phyloP scores from a whole-genome alignment of 495 filamentous ascomycete genomes.

The Xylaria telfairii region DNA sequence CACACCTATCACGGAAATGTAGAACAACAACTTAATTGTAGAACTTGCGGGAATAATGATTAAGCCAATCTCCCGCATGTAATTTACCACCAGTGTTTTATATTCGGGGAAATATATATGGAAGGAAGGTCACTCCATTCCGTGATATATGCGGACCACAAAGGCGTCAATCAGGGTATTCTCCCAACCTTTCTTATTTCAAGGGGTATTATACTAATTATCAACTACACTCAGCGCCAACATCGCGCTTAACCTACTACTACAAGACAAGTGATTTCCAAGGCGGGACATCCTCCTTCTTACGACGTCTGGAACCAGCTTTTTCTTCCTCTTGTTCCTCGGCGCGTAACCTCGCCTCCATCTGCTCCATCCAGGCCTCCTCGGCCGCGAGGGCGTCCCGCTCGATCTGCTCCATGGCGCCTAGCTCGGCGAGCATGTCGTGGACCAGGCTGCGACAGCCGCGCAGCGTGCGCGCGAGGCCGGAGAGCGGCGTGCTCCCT shows the following conservation, averaged over 20 bases:
- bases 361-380: constrained; percentile 53
- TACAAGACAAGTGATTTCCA: constrained; percentile 36
- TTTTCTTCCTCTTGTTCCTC: constrained; percentile 36
- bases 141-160: background rate
- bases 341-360: constrained; percentile 43
- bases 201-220: background rate
- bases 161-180: background rate
- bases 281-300: constrained; percentile 32
- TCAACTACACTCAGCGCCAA: background rate
- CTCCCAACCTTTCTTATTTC: background rate
- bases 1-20: too few species aligned
- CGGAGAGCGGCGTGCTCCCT: constrained; percentile 31
- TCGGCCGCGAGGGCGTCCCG: constrained; percentile 50
- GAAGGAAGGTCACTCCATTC: background rate
- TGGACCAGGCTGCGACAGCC: constrained; percentile 46
- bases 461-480: constrained; percentile 46
- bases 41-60: too few species aligned
- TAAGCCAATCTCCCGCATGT: too few species aligned
- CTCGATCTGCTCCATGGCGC: constrained; percentile 55
- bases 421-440: constrained; percentile 57
- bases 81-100: background rate
- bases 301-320: constrained; percentile 21
- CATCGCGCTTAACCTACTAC: background rate
- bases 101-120: background rate
- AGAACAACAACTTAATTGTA: too few species aligned